A percentile compares a stretch with the other conserved stretches of the same genome.
phyloP scores from a whole-genome alignment of 2,329 filamentous ascomycete species.

The Aspergillus fijiensis region DNA sequence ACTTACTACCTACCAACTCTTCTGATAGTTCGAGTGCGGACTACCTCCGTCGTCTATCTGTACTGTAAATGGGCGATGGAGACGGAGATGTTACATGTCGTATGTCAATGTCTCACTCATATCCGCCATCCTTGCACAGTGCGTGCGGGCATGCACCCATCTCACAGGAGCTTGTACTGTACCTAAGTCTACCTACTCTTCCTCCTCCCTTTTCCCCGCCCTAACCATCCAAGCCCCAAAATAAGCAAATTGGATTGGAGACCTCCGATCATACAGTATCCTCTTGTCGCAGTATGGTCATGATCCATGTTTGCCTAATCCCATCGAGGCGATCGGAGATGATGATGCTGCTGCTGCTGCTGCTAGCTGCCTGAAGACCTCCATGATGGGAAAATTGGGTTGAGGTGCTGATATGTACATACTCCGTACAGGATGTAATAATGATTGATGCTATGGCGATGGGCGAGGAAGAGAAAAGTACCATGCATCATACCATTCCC shows the following conservation, averaged over 20 bases:
- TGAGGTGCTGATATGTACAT: not conserved
- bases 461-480: not conserved
- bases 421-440: not conserved
- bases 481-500: not conserved
- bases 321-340: not conserved
- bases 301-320: not conserved
- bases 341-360: not conserved
- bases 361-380: not conserved
- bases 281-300: no score
- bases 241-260: not conserved
- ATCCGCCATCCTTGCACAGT: no score
- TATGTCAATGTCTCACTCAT: no score
- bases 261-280: not conserved
- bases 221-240: not conserved
- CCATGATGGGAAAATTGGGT: not conserved
- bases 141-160: not conserved
- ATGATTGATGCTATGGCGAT: not conserved
- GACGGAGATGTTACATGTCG: no score
- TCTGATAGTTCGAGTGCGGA: no score
- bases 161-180: not conserved
- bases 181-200: no score
- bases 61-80: no score
- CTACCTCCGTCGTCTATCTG: no score
- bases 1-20: no score
- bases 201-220: not conserved